Evolutionary conservation across 2,329 filamentous ascomycete species (phyloP).

Genomic region (Trichophyton simii): DNA sequence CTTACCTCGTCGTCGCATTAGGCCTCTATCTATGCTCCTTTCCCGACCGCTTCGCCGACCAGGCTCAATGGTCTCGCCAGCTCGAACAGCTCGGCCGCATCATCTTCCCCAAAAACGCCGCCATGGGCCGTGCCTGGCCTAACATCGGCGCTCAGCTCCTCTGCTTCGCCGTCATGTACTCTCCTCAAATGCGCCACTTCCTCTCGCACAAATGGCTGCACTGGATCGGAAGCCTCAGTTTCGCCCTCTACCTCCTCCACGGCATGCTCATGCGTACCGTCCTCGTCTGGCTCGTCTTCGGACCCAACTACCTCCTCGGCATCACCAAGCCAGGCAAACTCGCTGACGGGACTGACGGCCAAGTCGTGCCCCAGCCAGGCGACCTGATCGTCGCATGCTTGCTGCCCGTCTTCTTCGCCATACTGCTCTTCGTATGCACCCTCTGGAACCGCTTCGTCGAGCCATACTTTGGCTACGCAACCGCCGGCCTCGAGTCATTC

Average conservation of each 20-base stretch:
- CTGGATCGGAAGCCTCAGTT: conserved; percentile 52
- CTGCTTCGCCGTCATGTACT: conserved; percentile 42
- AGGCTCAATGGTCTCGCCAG: conserved; percentile 41
- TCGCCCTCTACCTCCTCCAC: conserved; percentile 53
- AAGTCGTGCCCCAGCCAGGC: conserved; percentile 26
- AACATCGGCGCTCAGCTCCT: conserved; percentile 39
- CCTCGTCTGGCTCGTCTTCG: conserved; percentile 49
- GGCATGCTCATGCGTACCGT: conserved; percentile 48
- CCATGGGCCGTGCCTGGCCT: conserved; percentile 40
- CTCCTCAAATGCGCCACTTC: conserved; percentile 38
- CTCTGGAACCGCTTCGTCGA: conserved; percentile 45
- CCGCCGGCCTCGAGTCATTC: conserved; percentile 17
- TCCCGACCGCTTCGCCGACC: conserved; percentile 44
- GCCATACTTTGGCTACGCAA: conserved; percentile 33
- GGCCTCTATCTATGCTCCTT: conserved; percentile 49
- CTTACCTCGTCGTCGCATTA: conserved; percentile 38
- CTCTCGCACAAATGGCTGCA: conserved; percentile 45
- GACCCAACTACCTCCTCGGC: conserved; percentile 22
- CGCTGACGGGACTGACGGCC: neutral
- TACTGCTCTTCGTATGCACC: conserved; percentile 37
- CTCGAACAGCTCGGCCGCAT: conserved; percentile 13
- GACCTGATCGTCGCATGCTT: conserved; percentile 27
- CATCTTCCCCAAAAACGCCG: conserved; percentile 28
- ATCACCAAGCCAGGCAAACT: neutral
- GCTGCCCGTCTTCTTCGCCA: conserved; percentile 36